Conservation (phyloP, 2,329 filamentous ascomycete species). For the Fusarium guadeloupense region DNA sequence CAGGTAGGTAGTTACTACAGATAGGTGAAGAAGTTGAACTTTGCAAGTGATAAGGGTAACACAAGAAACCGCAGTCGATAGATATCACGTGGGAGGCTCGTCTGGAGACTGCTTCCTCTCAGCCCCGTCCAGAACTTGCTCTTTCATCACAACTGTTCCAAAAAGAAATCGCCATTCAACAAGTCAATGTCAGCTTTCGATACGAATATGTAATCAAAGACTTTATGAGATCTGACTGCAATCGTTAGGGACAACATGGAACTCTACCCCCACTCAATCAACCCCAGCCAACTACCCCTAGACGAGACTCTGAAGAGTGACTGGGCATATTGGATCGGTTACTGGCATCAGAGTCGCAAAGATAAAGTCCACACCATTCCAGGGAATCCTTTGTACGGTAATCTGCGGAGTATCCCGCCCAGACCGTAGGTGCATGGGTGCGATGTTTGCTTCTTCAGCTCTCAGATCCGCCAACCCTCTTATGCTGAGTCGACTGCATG, state of each 20-base stretch:
- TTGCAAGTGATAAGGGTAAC: conserved; percentile 17
- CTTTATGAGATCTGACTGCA: conserved; percentile 13
- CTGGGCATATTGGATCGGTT: too few relatives aligned
- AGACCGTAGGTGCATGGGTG: too few relatives aligned
- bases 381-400: neutral
- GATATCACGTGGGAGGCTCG: conserved; percentile 13
- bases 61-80: conserved; percentile 2
- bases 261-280: neutral
- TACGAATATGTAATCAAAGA: neutral
- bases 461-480: conserved; percentile 9
- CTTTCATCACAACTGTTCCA: neutral
- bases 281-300: neutral
- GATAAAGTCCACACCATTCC: conserved; percentile 15
- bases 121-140: neutral
- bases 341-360: neutral
- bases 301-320: conserved; percentile 1
- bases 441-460: conserved; percentile 17
- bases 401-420: too few relatives aligned
- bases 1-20: neutral
- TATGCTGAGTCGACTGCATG: neutral
- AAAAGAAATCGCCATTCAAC: neutral
- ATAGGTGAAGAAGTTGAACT: neutral
- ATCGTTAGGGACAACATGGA: conserved; percentile 1
- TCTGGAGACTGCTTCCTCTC: neutral
- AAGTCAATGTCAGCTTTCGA: neutral